phyloP scores from a whole-genome alignment of 768 basidiomycete genomes.

The Tulasnella sp. region DNA sequence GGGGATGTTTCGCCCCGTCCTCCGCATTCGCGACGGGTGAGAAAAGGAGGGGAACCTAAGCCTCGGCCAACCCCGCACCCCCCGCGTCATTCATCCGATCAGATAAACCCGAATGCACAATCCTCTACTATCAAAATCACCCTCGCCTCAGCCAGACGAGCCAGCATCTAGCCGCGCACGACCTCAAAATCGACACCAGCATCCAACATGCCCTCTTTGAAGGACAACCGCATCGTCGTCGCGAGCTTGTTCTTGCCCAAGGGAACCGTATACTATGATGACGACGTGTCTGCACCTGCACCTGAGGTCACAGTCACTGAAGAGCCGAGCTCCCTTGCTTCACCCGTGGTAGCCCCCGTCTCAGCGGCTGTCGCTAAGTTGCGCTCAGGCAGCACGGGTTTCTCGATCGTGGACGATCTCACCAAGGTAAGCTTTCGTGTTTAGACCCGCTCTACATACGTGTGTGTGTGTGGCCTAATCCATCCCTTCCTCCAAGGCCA shows the following conservation, averaged over 20 bases:
- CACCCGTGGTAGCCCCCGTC: background rate
- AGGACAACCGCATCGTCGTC: constrained; percentile 63
- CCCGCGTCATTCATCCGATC: too few relatives aligned
- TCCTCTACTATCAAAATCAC: too few relatives aligned
- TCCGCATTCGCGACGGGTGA: too few relatives aligned
- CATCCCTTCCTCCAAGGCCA: background rate
- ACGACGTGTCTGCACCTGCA: constrained; percentile 27
- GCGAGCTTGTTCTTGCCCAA: constrained; percentile 78
- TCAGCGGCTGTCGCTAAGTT: background rate
- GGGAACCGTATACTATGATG: constrained; percentile 52
- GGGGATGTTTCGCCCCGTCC: too few relatives aligned
- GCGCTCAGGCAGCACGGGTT: background rate
- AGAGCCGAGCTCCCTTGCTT: constrained; percentile 12
- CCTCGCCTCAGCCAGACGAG: too few relatives aligned
- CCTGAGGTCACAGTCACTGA: background rate
- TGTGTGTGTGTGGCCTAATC: background rate
- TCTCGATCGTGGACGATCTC: constrained; percentile 7
- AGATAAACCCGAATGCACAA: too few relatives aligned
- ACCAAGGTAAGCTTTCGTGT: constrained; percentile 2
- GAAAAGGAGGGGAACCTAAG: too few relatives aligned
- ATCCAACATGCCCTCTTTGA: constrained; percentile 50
- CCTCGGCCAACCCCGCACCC: too few relatives aligned
- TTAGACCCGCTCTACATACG: constrained; percentile 30
- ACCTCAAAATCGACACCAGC: background rate
- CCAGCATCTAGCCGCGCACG: background rate